These are phyloP conservation scores for Dipteronia dyeriana DNA, from an alignment of 345 rosid genomes.

Conservation along the genomic window DNA sequence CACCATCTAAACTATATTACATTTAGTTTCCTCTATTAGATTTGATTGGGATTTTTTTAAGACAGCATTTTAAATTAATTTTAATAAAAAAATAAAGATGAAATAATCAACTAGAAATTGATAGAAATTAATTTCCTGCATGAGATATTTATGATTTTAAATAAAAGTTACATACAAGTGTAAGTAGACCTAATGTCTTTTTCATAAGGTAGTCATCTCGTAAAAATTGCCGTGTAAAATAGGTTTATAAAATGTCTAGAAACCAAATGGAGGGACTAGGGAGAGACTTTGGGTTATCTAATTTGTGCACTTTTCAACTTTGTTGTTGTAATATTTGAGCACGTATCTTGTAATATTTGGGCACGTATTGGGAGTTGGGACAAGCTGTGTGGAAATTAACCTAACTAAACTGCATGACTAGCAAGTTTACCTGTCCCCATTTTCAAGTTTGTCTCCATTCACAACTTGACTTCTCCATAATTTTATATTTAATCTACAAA, in stretches of 20 bases:
- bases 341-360: background rate
- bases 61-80: no score
- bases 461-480: background rate
- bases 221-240: background rate
- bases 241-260: background rate
- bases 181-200: no score
- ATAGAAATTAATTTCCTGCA: no score
- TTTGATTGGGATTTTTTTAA: no score
- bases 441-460: background rate
- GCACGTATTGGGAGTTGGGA: background rate
- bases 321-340: background rate
- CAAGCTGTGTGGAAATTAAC: constrained; percentile 16
- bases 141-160: no score
- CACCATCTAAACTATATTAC: no score
- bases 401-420: constrained; percentile 13
- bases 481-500: background rate
- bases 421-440: background rate
- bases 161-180: no score
- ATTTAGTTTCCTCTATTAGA: no score
- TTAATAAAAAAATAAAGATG: no score
- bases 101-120: no score
- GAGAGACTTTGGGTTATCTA: background rate
- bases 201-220: no score
- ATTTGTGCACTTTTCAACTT: background rate
- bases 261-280: background rate